Percentiles rank a stretch among this genome's conserved stretches.
These are phyloP conservation scores for Gaeumannomyces sp. DNA, from an alignment of 2,329 filamentous ascomycete species.

Conservation along the genomic window DNA sequence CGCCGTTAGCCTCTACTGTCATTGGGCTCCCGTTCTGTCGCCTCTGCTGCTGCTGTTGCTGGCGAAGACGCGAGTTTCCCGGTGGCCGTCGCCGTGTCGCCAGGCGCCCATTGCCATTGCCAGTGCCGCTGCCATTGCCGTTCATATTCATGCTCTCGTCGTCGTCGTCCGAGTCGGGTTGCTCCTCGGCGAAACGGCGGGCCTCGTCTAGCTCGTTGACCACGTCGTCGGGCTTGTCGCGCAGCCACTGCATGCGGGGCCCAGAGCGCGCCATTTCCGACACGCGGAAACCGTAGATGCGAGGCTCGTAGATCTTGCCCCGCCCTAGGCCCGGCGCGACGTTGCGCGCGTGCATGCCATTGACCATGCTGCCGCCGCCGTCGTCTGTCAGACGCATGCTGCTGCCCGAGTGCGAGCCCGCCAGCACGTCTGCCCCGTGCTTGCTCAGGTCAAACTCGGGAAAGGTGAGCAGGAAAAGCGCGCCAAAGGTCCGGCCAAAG, in stretches of 20 bases:
- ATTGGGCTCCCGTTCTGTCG: conserved; percentile 52
- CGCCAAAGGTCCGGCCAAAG: conserved; percentile 95
- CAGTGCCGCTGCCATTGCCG: conserved; percentile 24
- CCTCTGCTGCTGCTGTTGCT: conserved; percentile 25
- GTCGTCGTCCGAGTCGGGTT: conserved; percentile 51
- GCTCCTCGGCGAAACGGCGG: conserved; percentile 44
- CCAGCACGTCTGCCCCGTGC: conserved; percentile 56
- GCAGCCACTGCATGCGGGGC: conserved; percentile 94
- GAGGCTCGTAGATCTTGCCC: conserved; percentile 84
- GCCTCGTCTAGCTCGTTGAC: conserved; percentile 73
- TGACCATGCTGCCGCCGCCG: conserved; percentile 51
- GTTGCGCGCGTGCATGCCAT: conserved; percentile 81
- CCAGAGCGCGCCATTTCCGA: conserved; percentile 85
- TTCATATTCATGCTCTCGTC: conserved; percentile 43
- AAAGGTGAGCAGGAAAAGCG: conserved; percentile 97
- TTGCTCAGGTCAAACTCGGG: conserved; percentile 87
- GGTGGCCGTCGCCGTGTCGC: conserved; percentile 34
- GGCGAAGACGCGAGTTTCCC: conserved; percentile 35
- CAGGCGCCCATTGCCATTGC: background rate
- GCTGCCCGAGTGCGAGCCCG: conserved; percentile 27
- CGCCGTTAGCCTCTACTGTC: conserved; percentile 49
- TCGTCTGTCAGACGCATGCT: conserved; percentile 33
- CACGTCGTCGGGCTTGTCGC: conserved; percentile 74
- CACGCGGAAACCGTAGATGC: conserved; percentile 94
- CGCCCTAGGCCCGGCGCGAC: conserved; percentile 80